Evolutionary conservation across 2,329 filamentous ascomycete species (phyloP), one percentile per base, ranked within the genome.

Genomic region (Nannizzia gypsea): DNA sequence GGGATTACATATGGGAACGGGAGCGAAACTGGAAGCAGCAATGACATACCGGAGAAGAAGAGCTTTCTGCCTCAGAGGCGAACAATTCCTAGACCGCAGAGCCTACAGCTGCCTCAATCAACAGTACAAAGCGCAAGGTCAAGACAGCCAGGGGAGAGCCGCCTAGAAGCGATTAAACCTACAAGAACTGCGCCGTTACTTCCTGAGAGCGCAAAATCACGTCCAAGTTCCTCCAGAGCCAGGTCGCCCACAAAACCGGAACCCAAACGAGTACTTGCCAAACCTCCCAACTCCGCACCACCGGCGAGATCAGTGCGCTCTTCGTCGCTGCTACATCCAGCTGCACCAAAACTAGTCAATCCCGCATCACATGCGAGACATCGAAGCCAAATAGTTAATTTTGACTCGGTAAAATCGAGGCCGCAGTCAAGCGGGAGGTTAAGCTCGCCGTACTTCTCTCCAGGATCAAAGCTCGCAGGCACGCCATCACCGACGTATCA

Each of bases 401-500:
- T 64, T 13, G 65, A 40, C 8, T 57, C 62, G 13, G 44, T 64
- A 44, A 55, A 55, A n/a, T 26, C 48, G 22, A 52, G n/a, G 11
- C 48, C 48, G 20, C 17, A 26, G 48, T 17, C 67, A 60, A 55
- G 56, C 63, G 15, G 62, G 64, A 20, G 42, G 56, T 40, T 36
- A 15, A 17, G 24, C 28, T 40, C n/a, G n/a, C n/a, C n/a, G 46
- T 22, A 42, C 26, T 28, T 44, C n/a, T 67, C 52, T n/a, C 54
- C 60, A 11, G 56, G 62, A 28, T 59, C 60, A 8, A 67, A 65
- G 28, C 67, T 65, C 40, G 28, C 64, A 15, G 70, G 71, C 50
- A 63, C 70, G 20, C 67, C 68, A 20, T 72, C 74, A 57, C 67
- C 70, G 17, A 73, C 68, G 1, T 71, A 69, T 52, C 73, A 75